Base-by-base conservation (phyloP, 805 yeast species). In the Diddensiella caesifluorescens region DNA sequence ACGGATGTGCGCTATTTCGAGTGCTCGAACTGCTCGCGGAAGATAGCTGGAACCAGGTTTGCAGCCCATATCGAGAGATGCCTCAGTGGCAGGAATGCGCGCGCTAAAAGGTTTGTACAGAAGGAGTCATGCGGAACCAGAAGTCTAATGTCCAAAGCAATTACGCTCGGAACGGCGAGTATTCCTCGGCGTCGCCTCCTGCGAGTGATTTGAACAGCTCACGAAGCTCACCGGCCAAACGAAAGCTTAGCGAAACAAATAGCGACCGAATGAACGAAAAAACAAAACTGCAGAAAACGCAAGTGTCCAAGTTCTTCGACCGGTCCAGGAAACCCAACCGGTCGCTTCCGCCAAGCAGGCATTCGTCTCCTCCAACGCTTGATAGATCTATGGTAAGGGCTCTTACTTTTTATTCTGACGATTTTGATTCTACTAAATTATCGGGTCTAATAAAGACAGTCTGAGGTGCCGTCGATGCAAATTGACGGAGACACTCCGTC, bases 1-100 rank as follows among this genome's bases (percentile, higher is more conserved):
- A 70, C 72, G 35, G 86, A 79, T 34, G 58, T 72, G 13, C 61
- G 72, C 40, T 87, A 88, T 60, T 85, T 87, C 53, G 74, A 69
- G 42, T 90, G 98, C 63, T 71, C 73, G 3, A 82, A 83, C 51
- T 90, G 98, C 62, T 79, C 77, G 15, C 70, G 98, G 43, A 86
- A 81, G 54, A 82, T 90, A 5, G 90, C 95, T 0, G 95, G 95
- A 1, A 82, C 85, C 28, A 68, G 98, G 45, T 89, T 86, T 69
- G 97, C 97, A 2, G 88, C 85, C 31, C 98, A 90, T 63, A 71
- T 90, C 22, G 94, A 88, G 58, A 78, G 95, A 53, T 90, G 98
- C 59, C 62, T 88, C 19, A 85, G 86, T 33, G 83, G 96, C 9
- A 73, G 84, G 44, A 50, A 50, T 31, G 31, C 45, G 32, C 27